phyloP scores from a whole-genome alignment of 169 alveolate species.

The Eimeria sp. region DNA sequence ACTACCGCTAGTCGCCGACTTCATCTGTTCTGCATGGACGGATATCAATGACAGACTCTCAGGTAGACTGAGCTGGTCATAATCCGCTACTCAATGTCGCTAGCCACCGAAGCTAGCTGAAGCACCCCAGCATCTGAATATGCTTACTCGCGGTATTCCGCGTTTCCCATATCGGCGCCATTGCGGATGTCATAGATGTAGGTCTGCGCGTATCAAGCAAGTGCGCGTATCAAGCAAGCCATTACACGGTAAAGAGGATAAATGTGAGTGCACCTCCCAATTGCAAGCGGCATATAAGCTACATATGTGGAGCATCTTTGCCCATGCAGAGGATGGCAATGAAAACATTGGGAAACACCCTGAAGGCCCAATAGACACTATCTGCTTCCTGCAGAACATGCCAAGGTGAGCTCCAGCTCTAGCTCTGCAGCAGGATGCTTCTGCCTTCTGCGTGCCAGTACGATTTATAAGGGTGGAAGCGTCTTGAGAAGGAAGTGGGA shows the following conservation, averaged over 20 bases:
- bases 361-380: neutral
- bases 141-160: conserved; percentile 78
- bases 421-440: neutral
- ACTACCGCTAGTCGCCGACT: neutral
- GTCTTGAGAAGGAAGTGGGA: neutral
- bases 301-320: neutral
- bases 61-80: neutral
- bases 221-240: conserved; percentile 9
- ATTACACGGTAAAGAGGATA: neutral
- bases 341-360: neutral
- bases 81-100: neutral
- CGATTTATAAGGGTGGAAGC: neutral
- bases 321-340: neutral
- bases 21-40: neutral
- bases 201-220: conserved; percentile 62
- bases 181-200: conserved; percentile 80
- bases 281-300: neutral
- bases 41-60: neutral
- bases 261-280: neutral
- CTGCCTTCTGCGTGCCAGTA: neutral
- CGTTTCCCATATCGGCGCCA: conserved; percentile 53
- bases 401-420: neutral
- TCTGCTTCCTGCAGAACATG: neutral
- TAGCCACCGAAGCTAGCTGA: neutral
- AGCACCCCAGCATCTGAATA: neutral